Evolutionary conservation across 306 rosid species (phyloP).

Genomic region (Trichosanthes cucumerina): DNA sequence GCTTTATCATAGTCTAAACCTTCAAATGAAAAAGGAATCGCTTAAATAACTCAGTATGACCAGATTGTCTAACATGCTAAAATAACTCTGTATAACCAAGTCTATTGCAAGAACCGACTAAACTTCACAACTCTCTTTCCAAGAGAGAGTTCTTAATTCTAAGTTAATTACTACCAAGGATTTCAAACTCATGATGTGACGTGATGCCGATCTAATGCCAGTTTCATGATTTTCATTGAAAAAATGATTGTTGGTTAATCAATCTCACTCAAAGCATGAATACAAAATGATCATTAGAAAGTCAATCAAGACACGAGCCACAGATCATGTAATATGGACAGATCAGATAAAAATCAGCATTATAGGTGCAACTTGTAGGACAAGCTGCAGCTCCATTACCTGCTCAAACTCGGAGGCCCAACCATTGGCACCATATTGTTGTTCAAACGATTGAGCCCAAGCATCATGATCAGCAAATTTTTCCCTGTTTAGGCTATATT

Average conservation of each 20-base stretch:
- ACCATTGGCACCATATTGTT: conserved; percentile 70
- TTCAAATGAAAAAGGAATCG: neutral
- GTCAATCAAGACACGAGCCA: neutral
- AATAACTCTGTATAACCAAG: neutral
- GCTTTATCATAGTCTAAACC: neutral
- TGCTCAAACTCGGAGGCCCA: conserved; percentile 97
- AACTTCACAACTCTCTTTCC: neutral
- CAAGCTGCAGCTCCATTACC: conserved; percentile 27
- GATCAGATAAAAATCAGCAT: neutral
- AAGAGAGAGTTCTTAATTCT: neutral
- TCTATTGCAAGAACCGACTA: neutral
- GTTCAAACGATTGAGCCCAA: conserved; percentile 89
- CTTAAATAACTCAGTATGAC: neutral
- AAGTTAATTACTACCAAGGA: neutral
- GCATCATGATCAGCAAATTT: conserved; percentile 49
- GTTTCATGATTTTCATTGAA: neutral
- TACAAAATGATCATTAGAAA: neutral
- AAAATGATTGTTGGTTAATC: neutral
- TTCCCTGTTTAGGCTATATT: conserved; percentile 50
- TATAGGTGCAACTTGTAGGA: neutral
- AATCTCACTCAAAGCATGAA: neutral
- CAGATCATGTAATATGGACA: neutral
- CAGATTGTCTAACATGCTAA: neutral
- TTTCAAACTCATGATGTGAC: neutral
- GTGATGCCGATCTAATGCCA: neutral